phyloP scores from a whole-genome alignment of 148 eudicot genomes.

The Persicaria tinctoria region DNA sequence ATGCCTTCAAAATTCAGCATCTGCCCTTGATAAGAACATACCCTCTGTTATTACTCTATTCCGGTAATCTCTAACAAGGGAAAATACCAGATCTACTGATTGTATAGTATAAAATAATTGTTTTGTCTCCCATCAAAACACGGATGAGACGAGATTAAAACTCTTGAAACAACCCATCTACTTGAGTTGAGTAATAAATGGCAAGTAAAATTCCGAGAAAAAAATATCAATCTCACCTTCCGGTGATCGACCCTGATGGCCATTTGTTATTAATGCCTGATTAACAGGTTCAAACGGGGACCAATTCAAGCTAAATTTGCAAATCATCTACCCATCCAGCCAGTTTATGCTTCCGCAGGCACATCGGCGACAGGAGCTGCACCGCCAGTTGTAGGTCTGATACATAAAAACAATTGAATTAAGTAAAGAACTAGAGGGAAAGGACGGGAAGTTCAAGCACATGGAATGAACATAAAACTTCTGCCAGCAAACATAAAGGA shows the following conservation, averaged over 20 bases:
- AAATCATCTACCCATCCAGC: background rate
- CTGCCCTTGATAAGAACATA: background rate
- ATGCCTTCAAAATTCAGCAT: background rate
- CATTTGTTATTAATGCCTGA: slow-evolving; percentile 9
- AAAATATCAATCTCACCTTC: slow-evolving; percentile 8
- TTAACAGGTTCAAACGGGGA: background rate
- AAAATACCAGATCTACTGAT: background rate
- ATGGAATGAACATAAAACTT: background rate
- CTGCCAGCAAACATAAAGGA: background rate
- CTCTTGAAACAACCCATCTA: background rate
- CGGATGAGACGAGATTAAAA: background rate
- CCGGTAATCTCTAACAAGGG: background rate
- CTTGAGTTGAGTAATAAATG: background rate
- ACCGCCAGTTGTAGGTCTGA: slow-evolving; percentile 93
- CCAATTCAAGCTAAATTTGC: slow-evolving; percentile 4
- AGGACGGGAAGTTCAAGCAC: background rate
- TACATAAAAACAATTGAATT: slow-evolving; percentile 9
- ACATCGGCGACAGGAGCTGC: slow-evolving; percentile 45
- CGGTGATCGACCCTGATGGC: slow-evolving; percentile 3
- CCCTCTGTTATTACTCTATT: slow-evolving; percentile 8
- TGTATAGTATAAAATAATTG: slow-evolving; percentile 1
- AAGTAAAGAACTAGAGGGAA: background rate
- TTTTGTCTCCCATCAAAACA: background rate
- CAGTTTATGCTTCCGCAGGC: background rate
- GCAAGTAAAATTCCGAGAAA: background rate